Conservation (phyloP, 2,329 filamentous ascomycete species). For the Leptodontidium sp. region DNA sequence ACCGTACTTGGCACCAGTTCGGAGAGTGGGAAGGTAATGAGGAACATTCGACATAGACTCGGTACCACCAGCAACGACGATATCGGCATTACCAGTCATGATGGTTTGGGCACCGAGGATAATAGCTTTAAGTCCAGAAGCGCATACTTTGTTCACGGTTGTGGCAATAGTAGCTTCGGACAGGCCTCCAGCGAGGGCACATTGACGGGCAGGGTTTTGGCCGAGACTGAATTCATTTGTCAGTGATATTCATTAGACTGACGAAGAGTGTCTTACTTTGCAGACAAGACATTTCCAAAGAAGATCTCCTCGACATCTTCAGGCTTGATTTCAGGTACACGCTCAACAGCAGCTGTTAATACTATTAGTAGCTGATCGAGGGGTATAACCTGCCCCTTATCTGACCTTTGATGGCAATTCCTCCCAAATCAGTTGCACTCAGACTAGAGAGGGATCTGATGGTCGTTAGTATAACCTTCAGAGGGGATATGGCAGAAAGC, state of each 20-base stretch:
- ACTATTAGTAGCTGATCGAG: background rate
- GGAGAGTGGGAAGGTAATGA: conserved; percentile 90
- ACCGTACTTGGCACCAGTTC: conserved; percentile 92
- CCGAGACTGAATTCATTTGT: conserved; percentile 70
- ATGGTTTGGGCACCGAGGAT: conserved; percentile 96
- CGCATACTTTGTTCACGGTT: conserved; percentile 99
- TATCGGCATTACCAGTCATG: conserved; percentile 91
- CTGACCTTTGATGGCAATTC: conserved; percentile 90
- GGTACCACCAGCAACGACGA: conserved; percentile 92
- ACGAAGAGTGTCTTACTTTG: conserved; percentile 70
- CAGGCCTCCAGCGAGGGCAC: conserved; percentile 88
- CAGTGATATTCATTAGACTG: conserved; percentile 26
- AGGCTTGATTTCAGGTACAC: conserved; percentile 84
- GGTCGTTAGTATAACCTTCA: conserved; percentile 33
- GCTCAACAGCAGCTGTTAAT: conserved; percentile 75
- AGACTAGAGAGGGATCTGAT: conserved; percentile 85
- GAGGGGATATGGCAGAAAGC: conserved; percentile 56
- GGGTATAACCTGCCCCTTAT: background rate
- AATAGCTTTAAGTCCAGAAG: conserved; percentile 92
- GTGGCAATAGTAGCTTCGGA: conserved; percentile 82
- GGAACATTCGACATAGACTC: conserved; percentile 99
- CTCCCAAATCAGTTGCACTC: conserved; percentile 85
- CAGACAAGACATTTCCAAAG: conserved; percentile 97
- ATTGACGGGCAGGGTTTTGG: conserved; percentile 95
- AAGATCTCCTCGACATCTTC: conserved; percentile 95